Evolutionary conservation across 805 yeast species (phyloP), one percentile per base, ranked within the genome.

Genomic region (Ogataea pilisensis): DNA sequence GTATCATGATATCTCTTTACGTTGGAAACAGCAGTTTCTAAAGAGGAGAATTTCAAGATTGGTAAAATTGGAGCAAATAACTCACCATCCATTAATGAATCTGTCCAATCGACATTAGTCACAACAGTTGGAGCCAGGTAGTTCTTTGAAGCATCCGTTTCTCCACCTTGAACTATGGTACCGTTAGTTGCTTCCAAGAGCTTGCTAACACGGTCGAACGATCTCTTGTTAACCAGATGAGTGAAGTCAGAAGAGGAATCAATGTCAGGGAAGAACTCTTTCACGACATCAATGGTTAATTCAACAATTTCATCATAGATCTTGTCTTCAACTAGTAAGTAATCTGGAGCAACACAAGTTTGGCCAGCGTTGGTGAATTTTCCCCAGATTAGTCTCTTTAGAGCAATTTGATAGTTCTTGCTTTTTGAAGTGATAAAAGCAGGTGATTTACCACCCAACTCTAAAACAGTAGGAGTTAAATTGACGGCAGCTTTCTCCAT

Each of bases 401-500:
- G 17, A 13, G 50, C 39, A 1, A 65, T 60, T 8, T 63, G 55
- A 28, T 79, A 51, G 42, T 76, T 47, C 67, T 69, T 35, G 66
- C 72, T 38, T 43, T 71, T 68, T 31, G 73, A 67, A 28, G 88
- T 73, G 9, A 90, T 66, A 51, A 89, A 73, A 2, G 77, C 85
- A 0, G 98, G 98, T 7, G 91, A 82, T 61, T 91, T 91, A 5
- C 98, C 98, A 39, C 98, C 97, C 34, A 90, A 69, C 64, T 90
- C 98, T 46, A 90, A 70, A 8, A 85, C 64, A 9, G 75, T 74
- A 1, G 97, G 97, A 1, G 95, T 87, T 50, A 90, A 69, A 17
- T 76, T 74, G 63, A 85, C 79, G n/a, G 91, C 93, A 1, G 97
- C 96, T 34, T 85, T 84, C 44, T 70, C 66, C 20, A 91, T 82